Percentiles rank a stretch among this genome's conserved stretches.
These are phyloP conservation scores for Acacia crassicarpa DNA, from an alignment of 306 rosid genomes.

Conservation along the genomic window DNA sequence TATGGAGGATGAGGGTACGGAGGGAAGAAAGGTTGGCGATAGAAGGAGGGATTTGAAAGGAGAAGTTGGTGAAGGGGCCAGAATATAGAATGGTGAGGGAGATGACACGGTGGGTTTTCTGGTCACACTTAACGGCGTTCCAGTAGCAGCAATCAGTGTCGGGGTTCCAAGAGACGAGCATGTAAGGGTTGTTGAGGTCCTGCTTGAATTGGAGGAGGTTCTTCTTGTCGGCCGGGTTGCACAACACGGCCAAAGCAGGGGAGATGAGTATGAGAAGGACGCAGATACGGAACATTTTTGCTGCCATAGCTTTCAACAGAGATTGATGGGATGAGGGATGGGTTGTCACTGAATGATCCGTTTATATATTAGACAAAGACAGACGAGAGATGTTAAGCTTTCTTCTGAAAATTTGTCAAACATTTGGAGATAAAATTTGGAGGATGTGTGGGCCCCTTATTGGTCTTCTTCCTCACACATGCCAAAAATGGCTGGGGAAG, in stretches of 20 bases:
- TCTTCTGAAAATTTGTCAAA: no score
- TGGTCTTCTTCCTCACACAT: no score
- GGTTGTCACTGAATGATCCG: no score
- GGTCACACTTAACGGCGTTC: constrained; percentile 53
- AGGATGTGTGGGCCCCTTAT: no score
- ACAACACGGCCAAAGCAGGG: constrained; percentile 39
- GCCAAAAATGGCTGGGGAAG: no score
- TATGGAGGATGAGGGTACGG: constrained; percentile 50
- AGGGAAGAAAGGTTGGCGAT: constrained; percentile 61
- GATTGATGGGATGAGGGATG: not conserved
- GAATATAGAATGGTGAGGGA: constrained; percentile 42
- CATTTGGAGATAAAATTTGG: no score
- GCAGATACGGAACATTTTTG: not conserved
- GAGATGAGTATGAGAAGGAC: constrained; percentile 20
- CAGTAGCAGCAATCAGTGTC: constrained; percentile 63
- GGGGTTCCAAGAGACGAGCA: constrained; percentile 62
- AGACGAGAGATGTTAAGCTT: no score
- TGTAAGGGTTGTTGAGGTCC: constrained; percentile 64
- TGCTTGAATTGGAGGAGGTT: constrained; percentile 58
- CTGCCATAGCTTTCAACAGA: not conserved
- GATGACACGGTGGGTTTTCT: constrained; percentile 55
- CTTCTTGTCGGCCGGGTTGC: constrained; percentile 67
- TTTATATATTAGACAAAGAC: no score
- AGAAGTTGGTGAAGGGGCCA: constrained; percentile 11
- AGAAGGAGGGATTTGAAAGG: constrained; percentile 65